phyloP scores from a whole-genome alignment of 2,329 filamentous ascomycete species.

The Diaporthe eres region DNA sequence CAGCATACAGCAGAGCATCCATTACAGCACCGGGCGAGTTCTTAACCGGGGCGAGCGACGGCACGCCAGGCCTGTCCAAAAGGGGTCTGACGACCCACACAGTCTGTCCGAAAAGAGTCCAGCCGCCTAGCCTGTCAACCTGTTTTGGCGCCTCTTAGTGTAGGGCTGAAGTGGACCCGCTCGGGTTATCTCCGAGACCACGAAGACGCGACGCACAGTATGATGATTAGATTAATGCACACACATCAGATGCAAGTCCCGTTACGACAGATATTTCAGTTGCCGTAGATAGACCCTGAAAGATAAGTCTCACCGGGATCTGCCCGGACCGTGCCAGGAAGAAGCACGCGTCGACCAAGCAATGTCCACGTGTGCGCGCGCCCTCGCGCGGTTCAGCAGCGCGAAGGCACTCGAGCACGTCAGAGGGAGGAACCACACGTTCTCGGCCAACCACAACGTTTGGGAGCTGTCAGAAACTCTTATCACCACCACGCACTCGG shows the following conservation, averaged over 20 bases:
- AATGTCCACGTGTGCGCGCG: neutral
- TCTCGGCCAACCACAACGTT: neutral
- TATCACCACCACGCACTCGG: neutral
- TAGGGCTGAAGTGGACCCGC: conserved; percentile 17
- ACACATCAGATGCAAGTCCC: neutral
- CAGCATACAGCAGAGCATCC: neutral
- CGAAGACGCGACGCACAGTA: neutral
- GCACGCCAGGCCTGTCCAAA: neutral
- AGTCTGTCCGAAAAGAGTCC: neutral
- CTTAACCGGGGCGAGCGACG: neutral
- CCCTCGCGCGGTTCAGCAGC: neutral
- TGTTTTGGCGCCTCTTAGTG: neutral
- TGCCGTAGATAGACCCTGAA: rapidly evolving
- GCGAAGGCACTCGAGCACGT: neutral
- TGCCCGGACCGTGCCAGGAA: neutral
- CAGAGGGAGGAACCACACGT: neutral
- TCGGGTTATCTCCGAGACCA: neutral
- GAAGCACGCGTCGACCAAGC: neutral
- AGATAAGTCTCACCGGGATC: rapidly evolving
- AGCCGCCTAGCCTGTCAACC: neutral
- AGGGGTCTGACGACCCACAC: neutral
- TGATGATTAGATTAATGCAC: neutral
- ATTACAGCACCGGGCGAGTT: neutral
- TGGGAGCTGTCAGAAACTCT: neutral
- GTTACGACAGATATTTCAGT: neutral